These are phyloP conservation scores for Alternaria hordeiaustralica DNA, from an alignment of 2,329 filamentous ascomycete genomes.

Conservation along the genomic window DNA sequence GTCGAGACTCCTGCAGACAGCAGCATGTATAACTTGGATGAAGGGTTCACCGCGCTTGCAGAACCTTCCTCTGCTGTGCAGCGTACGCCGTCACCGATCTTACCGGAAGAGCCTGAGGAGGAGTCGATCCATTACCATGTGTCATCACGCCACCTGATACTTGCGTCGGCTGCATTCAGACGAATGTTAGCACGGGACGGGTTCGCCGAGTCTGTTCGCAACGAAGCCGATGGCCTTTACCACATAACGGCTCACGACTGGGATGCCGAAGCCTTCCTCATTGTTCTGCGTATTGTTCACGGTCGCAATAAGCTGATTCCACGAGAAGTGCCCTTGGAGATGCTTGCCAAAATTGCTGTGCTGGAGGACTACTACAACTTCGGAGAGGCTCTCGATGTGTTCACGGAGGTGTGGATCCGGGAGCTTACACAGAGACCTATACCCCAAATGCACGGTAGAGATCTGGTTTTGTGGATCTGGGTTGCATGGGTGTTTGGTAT, in stretches of 20 bases:
- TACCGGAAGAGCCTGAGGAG: not conserved
- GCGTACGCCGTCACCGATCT: too few relatives aligned
- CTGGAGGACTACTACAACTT: slow-evolving; percentile 2
- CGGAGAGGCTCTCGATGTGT: not conserved
- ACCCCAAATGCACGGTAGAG: not conserved
- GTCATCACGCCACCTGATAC: slow-evolving; percentile 5
- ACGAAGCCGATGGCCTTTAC: not conserved
- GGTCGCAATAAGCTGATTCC: slow-evolving; percentile 1
- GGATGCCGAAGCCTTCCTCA: not conserved
- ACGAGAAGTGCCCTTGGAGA: not conserved
- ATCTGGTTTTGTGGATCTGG: slow-evolving; percentile 1
- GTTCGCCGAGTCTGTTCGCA: not conserved
- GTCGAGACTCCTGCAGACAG: not conserved
- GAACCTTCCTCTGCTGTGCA: not conserved
- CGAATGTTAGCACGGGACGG: not conserved
- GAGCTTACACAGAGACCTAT: not conserved
- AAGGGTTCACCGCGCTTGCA: not conserved
- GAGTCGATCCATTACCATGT: not conserved
- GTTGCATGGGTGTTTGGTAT: not conserved
- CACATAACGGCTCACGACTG: not conserved
- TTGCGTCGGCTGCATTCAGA: not conserved
- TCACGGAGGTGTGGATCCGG: not conserved
- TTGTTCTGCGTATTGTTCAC: not conserved
- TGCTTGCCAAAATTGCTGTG: not conserved
- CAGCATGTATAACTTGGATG: not conserved